Evolutionary conservation across 2,329 filamentous ascomycete species (phyloP), one percentile per base, ranked within the genome.

Genomic region (Fusarium heterosporum): DNA sequence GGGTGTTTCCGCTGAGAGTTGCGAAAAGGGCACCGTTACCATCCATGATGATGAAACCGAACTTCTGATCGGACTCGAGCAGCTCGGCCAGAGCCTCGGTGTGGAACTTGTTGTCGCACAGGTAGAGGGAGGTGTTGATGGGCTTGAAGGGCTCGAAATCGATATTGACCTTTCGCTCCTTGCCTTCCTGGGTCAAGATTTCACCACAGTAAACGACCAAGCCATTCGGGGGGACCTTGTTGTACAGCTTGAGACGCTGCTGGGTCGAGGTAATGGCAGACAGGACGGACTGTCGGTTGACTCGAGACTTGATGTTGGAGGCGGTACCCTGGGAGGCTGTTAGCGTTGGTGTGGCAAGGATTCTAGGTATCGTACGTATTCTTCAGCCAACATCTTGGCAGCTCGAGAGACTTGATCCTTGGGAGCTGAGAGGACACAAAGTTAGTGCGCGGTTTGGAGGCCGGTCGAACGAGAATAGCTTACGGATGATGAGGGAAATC

Each of bases 111-210:
- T 99, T 99, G 89, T 99, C 96, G 84, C 96, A 99, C 64, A 99
- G 92, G 80, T 99, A 99, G 45, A 99, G 88, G 42, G 96, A 99
- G 34, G 96, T 99, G 82, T 99, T 99, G 89, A 99, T 99, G 64
- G 96, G 96, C 87, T 99, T 99, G 87, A 99, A 99, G 30, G 96
- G 96, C 83, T 99, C 96, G 79, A 99, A 99, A 79, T 99, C 96
- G 79, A 99, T 99, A 82, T 99, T 99, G 85, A 99, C 96, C 86
- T 97, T 99, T 77, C 96, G 88, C 84, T 99, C 96, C 83, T 99
- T 99, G 81, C 96, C 96, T 85, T 99, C 96, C 29, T 90, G 90
- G 56, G 96, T 99, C 85, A 99, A 90, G 79, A 99, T 98, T 97
- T 99, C 96, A 90, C 96, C 96, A 81, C 96, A 99, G 87, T 99